Evolutionary conservation across 2,329 filamentous ascomycete species (phyloP).

Genomic region (Phaeosphaeriaceae sp.): DNA sequence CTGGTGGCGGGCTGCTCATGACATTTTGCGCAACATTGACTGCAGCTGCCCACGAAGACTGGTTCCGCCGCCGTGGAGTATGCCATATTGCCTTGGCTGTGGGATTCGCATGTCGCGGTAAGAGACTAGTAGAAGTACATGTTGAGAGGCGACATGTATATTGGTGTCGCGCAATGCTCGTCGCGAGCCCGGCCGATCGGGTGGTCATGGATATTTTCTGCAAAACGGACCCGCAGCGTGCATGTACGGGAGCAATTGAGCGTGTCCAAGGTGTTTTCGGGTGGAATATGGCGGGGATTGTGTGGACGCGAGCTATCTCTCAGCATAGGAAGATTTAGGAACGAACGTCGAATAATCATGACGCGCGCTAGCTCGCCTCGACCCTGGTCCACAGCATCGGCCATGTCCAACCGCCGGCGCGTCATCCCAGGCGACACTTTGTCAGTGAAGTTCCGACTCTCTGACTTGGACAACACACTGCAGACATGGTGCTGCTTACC

Average conservation of each 20-base stretch:
- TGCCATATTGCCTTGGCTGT: constrained; percentile 41
- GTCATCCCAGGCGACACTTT: constrained; percentile 4
- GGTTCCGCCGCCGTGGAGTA: constrained; percentile 53
- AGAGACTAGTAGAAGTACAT: constrained; percentile 29
- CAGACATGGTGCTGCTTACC: constrained; percentile 76
- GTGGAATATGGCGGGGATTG: constrained; percentile 9
- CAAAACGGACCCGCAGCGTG: constrained; percentile 3
- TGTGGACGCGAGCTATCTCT: constrained; percentile 10
- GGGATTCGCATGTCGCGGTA: constrained; percentile 10
- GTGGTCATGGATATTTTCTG: constrained; percentile 35
- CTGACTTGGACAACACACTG: constrained; percentile 5
- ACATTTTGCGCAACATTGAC: constrained; percentile 72
- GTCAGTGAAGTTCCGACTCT: constrained; percentile 9
- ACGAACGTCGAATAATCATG: constrained; percentile 30
- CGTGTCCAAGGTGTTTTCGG: constrained; percentile 10
- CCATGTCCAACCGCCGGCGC: neutral
- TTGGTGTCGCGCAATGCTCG: constrained; percentile 35
- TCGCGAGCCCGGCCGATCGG: constrained; percentile 45
- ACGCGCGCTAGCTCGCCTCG: constrained; percentile 30
- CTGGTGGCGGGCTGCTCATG: constrained; percentile 67
- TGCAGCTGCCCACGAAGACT: constrained; percentile 78
- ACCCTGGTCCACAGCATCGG: neutral
- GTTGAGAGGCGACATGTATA: constrained; percentile 27
- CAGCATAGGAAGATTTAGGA: constrained; percentile 31
- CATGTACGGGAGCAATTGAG: constrained; percentile 33